These are phyloP conservation scores for Apiospora saccharicola DNA, from an alignment of 2,329 filamentous ascomycete genomes.

Conservation along the genomic window DNA sequence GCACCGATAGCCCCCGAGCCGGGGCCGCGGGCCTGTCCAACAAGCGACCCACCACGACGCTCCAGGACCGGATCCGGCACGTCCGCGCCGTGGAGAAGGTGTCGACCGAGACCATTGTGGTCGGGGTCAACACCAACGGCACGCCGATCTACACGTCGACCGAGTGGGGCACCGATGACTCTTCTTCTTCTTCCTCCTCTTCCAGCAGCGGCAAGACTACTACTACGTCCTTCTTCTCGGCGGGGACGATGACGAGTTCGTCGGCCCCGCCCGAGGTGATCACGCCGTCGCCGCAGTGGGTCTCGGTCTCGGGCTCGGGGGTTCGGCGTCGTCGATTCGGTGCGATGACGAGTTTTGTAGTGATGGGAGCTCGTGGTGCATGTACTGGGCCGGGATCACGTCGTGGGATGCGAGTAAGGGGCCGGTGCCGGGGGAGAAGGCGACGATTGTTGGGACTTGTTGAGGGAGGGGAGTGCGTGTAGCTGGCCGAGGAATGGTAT, in stretches of 20 bases:
- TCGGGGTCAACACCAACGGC: constrained; percentile 9
- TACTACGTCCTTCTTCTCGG: not conserved
- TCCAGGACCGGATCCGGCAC: not conserved
- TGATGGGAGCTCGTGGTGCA: constrained; percentile 45
- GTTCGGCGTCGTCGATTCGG: constrained; percentile 31
- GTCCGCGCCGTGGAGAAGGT: not conserved
- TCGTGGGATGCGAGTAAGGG: constrained; percentile 44
- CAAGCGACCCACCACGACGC: not conserved
- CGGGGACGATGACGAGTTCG: not conserved
- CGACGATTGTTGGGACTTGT: constrained; percentile 26
- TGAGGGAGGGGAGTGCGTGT: not conserved
- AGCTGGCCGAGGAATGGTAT: not conserved
- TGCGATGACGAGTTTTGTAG: constrained; percentile 49
- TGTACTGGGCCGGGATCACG: constrained; percentile 49
- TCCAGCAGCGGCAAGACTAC: not conserved
- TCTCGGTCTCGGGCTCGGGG: not conserved
- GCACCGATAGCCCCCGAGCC: not conserved
- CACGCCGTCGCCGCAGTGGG: not conserved
- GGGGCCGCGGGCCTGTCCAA: not conserved
- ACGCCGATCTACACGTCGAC: not conserved
- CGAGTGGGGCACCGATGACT: not conserved
- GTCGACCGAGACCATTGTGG: constrained; percentile 1
- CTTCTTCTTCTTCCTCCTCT: not conserved
- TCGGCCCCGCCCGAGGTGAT: not conserved
- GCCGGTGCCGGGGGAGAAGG: constrained; percentile 46